Conservation (phyloP, 163 green algal species). For the Chlamydomonas reinhardtii region DNA sequence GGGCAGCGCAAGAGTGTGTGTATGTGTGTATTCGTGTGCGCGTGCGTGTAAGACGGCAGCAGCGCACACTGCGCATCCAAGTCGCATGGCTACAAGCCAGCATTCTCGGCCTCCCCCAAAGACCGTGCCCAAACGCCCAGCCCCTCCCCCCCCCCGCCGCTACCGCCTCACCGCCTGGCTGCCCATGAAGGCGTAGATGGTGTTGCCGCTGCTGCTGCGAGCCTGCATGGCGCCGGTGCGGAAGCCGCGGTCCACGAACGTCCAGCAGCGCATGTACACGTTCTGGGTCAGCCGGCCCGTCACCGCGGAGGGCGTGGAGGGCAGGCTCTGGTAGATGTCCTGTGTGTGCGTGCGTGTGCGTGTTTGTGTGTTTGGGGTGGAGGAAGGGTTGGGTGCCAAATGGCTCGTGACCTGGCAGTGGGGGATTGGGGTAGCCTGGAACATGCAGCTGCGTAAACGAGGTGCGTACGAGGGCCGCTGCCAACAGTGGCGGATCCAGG, state of each 20-base stretch:
- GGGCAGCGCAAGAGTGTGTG: too few species aligned
- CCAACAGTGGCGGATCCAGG: too few species aligned
- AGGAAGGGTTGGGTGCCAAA: too few species aligned
- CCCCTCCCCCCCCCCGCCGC: neutral
- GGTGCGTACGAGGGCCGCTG: too few species aligned
- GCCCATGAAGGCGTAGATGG: slow-evolving; percentile 8
- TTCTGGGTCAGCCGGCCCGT: neutral
- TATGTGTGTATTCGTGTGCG: too few species aligned
- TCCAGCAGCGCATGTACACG: slow-evolving; percentile 2
- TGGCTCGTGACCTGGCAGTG: too few species aligned
- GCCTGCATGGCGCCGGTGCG: neutral
- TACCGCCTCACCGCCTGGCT: neutral
- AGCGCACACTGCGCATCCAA: too few species aligned
- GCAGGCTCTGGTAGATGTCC: neutral
- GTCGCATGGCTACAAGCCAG: too few species aligned
- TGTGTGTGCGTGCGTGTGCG: neutral
- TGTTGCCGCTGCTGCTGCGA: neutral
- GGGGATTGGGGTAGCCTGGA: too few species aligned
- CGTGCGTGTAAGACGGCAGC: too few species aligned
- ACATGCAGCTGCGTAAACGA: too few species aligned
- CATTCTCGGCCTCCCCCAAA: neutral
- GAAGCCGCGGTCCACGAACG: slow-evolving; percentile 3
- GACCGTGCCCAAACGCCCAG: accelerated
- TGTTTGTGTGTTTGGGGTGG: too few species aligned
- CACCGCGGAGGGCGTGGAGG: neutral